Base-by-base conservation (phyloP, 192 early-diverging fungal genomes). In the Gonapodya sp. region DNA sequence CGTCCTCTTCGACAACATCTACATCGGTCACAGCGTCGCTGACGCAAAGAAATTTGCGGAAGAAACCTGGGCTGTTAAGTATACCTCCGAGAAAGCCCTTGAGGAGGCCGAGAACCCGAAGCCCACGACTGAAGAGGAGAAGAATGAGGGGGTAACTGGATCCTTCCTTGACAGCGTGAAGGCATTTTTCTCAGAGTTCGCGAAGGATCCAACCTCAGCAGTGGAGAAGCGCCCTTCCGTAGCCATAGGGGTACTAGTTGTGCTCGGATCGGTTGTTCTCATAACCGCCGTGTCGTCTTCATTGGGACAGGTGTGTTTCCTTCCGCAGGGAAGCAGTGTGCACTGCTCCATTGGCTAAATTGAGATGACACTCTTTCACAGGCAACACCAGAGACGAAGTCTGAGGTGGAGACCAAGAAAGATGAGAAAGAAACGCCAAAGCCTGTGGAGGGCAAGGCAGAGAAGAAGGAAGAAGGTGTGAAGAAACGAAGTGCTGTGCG, bases 1-100 rank as follows among this genome's bases (percentile, higher is more conserved):
- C 34, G 95, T 96, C 79, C 86, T 92, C 32, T 96, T 97, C 81
- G 93, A 97, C 88, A 97, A 96, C 85, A 93, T 97, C 79, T 96
- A 94, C 85, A 84, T 97, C 80, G 95, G 95, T 73, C 87, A 93
- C 87, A 91, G 86, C 82, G 88, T 85, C 18, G 84, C 85, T 18
- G 90, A 91, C 36, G 96, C 95, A 31, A 86, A 90, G 79, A 84
- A 86, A 36, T 88, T 96, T 74, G 89, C 94, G 18, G 86, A 92
- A 1, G 91, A 97, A 80, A 91, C 90, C 74, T 97, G 94, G 93
- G 85, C 81, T 79, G 87, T 36, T 14, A 96, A 96, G 89, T 78
- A 90, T 81, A 87, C 89, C 36, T 82, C 92, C 30, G 95, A 96
- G 84, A 83, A 87, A 72, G 87, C 85, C 75, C 90, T 88, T 30